Evolutionary conservation across 257 asterid genomes (phyloP).

Genomic region (Dorcoceras hygrometricum): DNA sequence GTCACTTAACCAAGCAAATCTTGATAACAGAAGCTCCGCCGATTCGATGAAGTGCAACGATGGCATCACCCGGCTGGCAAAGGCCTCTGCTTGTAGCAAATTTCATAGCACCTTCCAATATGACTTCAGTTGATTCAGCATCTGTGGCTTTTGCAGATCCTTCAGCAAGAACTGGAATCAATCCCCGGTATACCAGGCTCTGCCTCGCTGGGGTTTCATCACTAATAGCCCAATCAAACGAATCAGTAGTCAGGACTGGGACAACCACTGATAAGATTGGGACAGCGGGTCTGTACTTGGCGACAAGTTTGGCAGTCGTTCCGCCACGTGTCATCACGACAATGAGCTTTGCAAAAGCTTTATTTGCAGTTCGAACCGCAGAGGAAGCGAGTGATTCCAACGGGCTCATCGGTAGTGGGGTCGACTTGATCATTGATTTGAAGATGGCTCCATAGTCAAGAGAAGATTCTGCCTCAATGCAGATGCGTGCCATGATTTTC

Average conservation of each 20-base stretch:
- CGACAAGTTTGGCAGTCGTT: slow-evolving; percentile 77
- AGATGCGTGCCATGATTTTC: slow-evolving; percentile 69
- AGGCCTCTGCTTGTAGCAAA: slow-evolving; percentile 51
- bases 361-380: slow-evolving; percentile 75
- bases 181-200: slow-evolving; percentile 72
- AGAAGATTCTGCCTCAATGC: slow-evolving; percentile 81
- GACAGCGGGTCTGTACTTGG: slow-evolving; percentile 81
- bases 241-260: slow-evolving; percentile 61
- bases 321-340: slow-evolving; percentile 89
- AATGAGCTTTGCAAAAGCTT: slow-evolving; percentile 64
- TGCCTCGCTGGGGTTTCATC: slow-evolving; percentile 86
- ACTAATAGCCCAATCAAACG: slow-evolving; percentile 72
- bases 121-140: slow-evolving; percentile 75
- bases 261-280: slow-evolving; percentile 83
- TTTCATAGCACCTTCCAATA: slow-evolving; percentile 55
- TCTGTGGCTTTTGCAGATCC: slow-evolving; percentile 80
- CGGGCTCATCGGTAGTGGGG: slow-evolving; percentile 90
- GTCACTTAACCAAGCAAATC: slow-evolving; percentile 65
- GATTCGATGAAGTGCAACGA: slow-evolving; percentile 74
- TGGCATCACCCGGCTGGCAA: slow-evolving; percentile 70
- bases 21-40: slow-evolving; percentile 75
- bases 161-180: slow-evolving; percentile 77
- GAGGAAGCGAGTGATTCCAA: slow-evolving; percentile 76
- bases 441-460: slow-evolving; percentile 66
- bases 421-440: slow-evolving; percentile 66